Base-by-base conservation (phyloP, 179 eudicot species). In the Vitellaria paradoxa region DNA sequence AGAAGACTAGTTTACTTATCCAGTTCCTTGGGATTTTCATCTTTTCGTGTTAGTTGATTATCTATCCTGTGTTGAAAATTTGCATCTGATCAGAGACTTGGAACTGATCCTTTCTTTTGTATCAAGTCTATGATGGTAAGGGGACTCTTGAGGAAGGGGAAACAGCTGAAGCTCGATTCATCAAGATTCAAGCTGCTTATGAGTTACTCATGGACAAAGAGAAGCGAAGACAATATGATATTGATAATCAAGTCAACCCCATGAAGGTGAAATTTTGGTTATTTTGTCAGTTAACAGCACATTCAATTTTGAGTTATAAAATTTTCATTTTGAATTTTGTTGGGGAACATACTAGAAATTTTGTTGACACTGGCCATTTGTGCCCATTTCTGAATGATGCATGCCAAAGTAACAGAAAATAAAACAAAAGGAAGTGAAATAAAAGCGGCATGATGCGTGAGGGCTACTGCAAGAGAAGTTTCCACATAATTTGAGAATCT, bases 141-240 rank as follows among this genome's bases (percentile, higher is more conserved):
- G 99, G 98, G 71, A 82, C 89, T 72, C 97, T 95, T 77, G 97
- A 91, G 69, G 93, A 93, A 85, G 99, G 97, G 72, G 99, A 95
- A 86, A 91, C 98, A 70, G 96, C 99, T 68, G 99, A 93, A 88
- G 81, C 91, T 81, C 91, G 98, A 83, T 95, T 95, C 78, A 95
- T 95, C 75, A 95, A 93, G 81, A 92, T 95, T 79, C 99, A 95
- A 87, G 99, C 99, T 75, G 99, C 99, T 77, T 95, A 95, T 85
- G 99, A 95, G 84, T 78, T 95, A 80, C 93, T 95, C 50, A 82
- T 95, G 69, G 99, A 95, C 74, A 82, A 75, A 75, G 98, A 93
- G 75, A 83, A 84, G 74, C 85, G 94, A 81, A 91, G 86, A 80
- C 79, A 93, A 78, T 93, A 95, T 85, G 99, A 95, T 73, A 77